Conservation (phyloP, 768 basidiomycete genomes). For the Rubroboletus pulcherrimus region DNA sequence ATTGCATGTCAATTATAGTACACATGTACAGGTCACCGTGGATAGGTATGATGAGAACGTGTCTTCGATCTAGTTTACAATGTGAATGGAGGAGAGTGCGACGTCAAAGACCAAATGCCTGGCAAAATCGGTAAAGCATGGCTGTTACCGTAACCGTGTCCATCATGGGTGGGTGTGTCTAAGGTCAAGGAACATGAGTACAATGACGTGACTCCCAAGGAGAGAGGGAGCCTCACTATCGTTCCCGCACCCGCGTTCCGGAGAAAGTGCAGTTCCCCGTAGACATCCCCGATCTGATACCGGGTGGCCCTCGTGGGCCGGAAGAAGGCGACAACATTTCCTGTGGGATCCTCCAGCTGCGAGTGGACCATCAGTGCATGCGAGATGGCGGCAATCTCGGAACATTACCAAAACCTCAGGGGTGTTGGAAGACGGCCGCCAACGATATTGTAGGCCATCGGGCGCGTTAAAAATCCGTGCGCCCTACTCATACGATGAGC, state of each 20-base stretch:
- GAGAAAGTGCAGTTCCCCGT: constrained; percentile 81
- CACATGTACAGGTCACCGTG: constrained; percentile 29
- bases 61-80: constrained; percentile 30
- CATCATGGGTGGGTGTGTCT: constrained; percentile 91
- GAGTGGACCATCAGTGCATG: constrained; percentile 9
- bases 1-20: constrained; percentile 31
- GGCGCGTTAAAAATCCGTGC: constrained; percentile 75
- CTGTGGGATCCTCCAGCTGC: constrained; percentile 71
- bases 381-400: constrained; percentile 2
- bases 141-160: constrained; percentile 81
- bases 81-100: constrained; percentile 23
- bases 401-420: constrained; percentile 58
- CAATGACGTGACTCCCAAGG: constrained; percentile 13
- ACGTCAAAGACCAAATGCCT: constrained; percentile 43
- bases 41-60: constrained; percentile 29
- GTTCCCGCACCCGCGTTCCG: constrained; percentile 76
- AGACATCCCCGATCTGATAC: constrained; percentile 84
- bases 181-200: constrained; percentile 23
- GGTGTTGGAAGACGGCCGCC: constrained; percentile 63
- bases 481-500: constrained; percentile 39
- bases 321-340: constrained; percentile 73
- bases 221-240: constrained; percentile 49
- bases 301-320: constrained; percentile 72
- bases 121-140: constrained; percentile 82
- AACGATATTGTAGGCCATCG: constrained; percentile 76